Conservation (phyloP, 352 stramenopile genomes). For the Phytophthora quininea region DNA sequence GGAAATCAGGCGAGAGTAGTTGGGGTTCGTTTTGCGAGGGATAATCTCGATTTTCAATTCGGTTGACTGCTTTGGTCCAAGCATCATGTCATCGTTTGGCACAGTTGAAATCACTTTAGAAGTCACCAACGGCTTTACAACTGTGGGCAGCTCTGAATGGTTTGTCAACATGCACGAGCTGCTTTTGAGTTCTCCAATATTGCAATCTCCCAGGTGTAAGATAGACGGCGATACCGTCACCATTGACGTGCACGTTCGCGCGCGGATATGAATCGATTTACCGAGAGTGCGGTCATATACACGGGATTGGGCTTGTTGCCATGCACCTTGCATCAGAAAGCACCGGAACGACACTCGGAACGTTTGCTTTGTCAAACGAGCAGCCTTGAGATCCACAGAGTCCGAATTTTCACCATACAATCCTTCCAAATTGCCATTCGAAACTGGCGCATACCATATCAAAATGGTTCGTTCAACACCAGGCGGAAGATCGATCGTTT, state of each 20-base stretch:
- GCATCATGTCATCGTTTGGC: constrained; percentile 87
- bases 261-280: constrained; percentile 87
- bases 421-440: constrained; percentile 47
- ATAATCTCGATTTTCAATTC: constrained; percentile 92
- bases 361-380: constrained; percentile 84
- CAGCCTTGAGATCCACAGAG: constrained; percentile 77
- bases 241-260: constrained; percentile 86
- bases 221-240: constrained; percentile 87
- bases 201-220: constrained; percentile 87
- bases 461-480: constrained; percentile 89
- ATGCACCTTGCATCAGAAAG: constrained; percentile 85
- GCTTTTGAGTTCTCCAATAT: constrained; percentile 89
- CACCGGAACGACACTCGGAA: constrained; percentile 90
- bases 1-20: constrained; percentile 88
- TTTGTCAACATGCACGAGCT: constrained; percentile 90
- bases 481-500: constrained; percentile 86
- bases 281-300: constrained; percentile 87
- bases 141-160: constrained; percentile 86
- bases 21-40: constrained; percentile 88
- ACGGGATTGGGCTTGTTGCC: constrained; percentile 85
- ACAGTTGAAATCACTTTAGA: constrained; percentile 91
- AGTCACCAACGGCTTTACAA: constrained; percentile 86
- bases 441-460: constrained; percentile 82
- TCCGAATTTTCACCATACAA: constrained; percentile 54
- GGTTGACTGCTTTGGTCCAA: constrained; percentile 86